Evolutionary conservation across 2,329 filamentous ascomycete genomes (phyloP).

Genomic region (Aspergillus japonicus): DNA sequence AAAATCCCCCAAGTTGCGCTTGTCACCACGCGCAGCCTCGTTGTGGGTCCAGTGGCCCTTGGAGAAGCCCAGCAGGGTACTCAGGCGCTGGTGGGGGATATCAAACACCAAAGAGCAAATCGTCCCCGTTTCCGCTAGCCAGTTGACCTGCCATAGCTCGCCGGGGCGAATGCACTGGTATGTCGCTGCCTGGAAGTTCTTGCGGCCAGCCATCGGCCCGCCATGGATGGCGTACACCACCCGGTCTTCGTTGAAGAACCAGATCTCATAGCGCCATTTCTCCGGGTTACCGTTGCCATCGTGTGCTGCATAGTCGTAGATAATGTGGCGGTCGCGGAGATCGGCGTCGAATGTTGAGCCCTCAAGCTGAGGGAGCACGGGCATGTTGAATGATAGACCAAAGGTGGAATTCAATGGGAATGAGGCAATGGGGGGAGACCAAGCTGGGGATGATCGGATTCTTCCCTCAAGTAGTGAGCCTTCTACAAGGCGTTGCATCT

Average conservation of each 20-base stretch:
- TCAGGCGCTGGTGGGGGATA: constrained; percentile 50
- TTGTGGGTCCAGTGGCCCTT: constrained; percentile 57
- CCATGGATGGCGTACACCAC: constrained; percentile 61
- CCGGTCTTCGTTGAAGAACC: constrained; percentile 57
- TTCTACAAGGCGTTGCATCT: too few relatives aligned
- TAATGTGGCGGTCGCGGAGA: constrained; percentile 53
- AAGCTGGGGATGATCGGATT: too few relatives aligned
- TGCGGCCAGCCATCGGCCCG: constrained; percentile 57
- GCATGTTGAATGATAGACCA: not conserved
- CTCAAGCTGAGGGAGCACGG: constrained; percentile 7
- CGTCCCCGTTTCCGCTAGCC: constrained; percentile 61
- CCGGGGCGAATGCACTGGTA: constrained; percentile 59
- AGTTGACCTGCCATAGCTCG: constrained; percentile 61
- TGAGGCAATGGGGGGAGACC: too few relatives aligned
- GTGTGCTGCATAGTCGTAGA: constrained; percentile 58
- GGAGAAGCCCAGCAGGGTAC: constrained; percentile 55
- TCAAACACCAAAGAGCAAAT: constrained; percentile 58
- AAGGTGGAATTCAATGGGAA: not conserved
- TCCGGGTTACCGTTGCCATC: constrained; percentile 51
- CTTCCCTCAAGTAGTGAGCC: too few relatives aligned
- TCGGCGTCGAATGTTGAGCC: constrained; percentile 49
- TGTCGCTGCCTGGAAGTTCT: constrained; percentile 54
- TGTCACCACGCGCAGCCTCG: constrained; percentile 55
- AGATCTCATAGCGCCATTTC: constrained; percentile 63
- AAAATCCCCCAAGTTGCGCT: constrained; percentile 53